phyloP scores from a whole-genome alignment of 164 flowering plant species.

The Vitis vinifera region DNA sequence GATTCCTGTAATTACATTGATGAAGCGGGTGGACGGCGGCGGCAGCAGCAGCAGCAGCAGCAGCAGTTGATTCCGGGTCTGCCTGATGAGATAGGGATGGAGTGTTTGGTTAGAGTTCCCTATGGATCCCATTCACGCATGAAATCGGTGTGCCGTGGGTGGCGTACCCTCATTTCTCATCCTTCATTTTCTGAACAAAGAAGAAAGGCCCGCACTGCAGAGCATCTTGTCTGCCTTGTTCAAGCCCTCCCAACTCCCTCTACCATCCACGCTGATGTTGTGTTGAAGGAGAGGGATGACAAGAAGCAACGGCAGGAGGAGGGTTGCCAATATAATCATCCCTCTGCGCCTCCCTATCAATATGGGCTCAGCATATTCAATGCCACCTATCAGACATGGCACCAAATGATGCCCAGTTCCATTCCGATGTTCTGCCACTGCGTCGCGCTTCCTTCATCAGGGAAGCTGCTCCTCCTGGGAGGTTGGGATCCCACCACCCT shows the following conservation, averaged over 20 bases:
- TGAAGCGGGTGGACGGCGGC: too few species aligned
- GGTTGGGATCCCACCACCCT: constrained; percentile 39
- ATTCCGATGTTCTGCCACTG: constrained; percentile 36
- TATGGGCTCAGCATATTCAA: constrained; percentile 28
- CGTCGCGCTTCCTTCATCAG: constrained; percentile 17
- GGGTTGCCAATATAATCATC: too few species aligned
- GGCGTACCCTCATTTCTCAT: constrained; percentile 20
- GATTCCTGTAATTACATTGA: too few species aligned
- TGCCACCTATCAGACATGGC: constrained; percentile 16
- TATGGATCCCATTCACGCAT: constrained; percentile 15
- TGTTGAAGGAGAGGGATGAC: neutral
- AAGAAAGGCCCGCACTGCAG: constrained; percentile 8
- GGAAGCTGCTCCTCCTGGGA: constrained; percentile 31
- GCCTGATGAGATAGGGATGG: constrained; percentile 35
- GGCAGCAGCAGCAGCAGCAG: neutral
- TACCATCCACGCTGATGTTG: neutral
- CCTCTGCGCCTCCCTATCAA: constrained; percentile 4
- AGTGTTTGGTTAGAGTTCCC: constrained; percentile 32
- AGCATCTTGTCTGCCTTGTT: constrained; percentile 36
- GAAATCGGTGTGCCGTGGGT: constrained; percentile 29
- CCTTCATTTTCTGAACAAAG: constrained; percentile 17
- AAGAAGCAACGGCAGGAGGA: neutral
- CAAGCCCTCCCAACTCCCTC: constrained; percentile 21
- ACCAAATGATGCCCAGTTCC: constrained; percentile 2
- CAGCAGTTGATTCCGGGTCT: constrained; percentile 23